Evolutionary conservation across 805 yeast species (phyloP), one percentile per base, ranked within the genome.

Genomic region (Sungouiozyma ichnusensis): DNA sequence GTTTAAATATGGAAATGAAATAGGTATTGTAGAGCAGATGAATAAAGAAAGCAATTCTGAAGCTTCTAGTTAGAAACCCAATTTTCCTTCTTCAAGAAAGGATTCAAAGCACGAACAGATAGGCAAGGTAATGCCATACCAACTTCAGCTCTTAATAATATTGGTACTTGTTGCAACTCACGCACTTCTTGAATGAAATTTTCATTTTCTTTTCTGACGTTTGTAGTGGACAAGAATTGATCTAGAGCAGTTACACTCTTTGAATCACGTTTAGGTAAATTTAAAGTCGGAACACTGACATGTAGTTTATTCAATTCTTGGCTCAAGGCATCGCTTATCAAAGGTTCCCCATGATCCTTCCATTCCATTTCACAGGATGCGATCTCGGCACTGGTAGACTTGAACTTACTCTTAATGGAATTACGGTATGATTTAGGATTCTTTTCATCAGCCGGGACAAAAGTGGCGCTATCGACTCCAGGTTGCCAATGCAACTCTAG

Each of bases 71-170:
- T n/a, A 24, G 29, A 24, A 7, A 24, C 11, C 29, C 40, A 39
- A 33, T 35, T 37, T 14, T 45, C 54, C 41, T 49, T 55, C 34
- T 43, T 55, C 20, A 54, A 66, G 59, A 88, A 90, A 27, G 98
- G 98, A 55, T 90, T 90, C 56, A 88, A 68, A 6, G 90, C 83
- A 53, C 95, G 75, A 14, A 92, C 95, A 3, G 96, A 85, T 53
- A 90, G 72, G 61, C 97, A 90, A 15, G 98, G 98, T 41, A 90
- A 69, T 2, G 96, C 90, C 88, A 86, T 86, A 39, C 96, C 97
- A 40, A 87, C 77, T 60, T 88, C 97, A 0, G 96, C 86, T 54
- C 96, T 72, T 48, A 92, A 69, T 46, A 90, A 67, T 27, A 90
- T 78, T 8, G 97, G 97, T 38, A 90, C 81, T 52, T 77, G 80